phyloP scores from a whole-genome alignment of 768 basidiomycete species.

The Rhodotorula diobovata region DNA sequence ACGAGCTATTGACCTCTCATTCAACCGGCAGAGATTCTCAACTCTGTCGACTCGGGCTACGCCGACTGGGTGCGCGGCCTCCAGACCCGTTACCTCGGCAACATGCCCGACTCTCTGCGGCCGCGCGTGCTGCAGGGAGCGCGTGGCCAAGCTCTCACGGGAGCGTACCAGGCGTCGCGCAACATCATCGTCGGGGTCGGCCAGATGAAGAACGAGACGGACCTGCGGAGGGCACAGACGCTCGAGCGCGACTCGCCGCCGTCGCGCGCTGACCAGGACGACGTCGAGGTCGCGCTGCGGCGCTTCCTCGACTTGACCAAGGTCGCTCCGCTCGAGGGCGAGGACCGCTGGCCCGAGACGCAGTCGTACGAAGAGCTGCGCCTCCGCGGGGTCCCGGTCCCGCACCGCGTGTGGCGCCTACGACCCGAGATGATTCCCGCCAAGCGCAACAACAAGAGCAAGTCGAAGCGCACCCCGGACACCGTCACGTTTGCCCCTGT shows the following conservation, averaged over 20 bases:
- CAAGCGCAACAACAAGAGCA: not conserved
- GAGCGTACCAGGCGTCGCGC: not conserved
- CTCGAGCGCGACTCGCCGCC: no score
- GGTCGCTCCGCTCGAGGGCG: constrained; percentile 2
- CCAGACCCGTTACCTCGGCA: not conserved
- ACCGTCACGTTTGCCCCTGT: constrained; percentile 9
- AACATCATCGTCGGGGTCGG: not conserved
- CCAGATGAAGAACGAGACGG: not conserved
- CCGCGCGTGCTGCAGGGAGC: not conserved
- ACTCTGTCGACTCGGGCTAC: not conserved
- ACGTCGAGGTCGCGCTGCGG: not conserved
- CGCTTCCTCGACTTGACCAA: constrained; percentile 9
- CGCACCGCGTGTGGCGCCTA: constrained; percentile 26
- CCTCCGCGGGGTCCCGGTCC: not conserved
- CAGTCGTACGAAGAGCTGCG: not conserved
- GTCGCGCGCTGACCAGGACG: no score
- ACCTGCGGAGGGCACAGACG: not conserved
- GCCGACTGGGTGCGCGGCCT: not conserved
- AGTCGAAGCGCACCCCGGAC: not conserved
- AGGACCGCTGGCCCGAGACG: not conserved
- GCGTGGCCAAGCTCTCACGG: not conserved
- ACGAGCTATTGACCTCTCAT: not conserved
- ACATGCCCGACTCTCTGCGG: not conserved
- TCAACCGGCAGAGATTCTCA: not conserved
- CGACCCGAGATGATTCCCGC: not conserved